phyloP scores from a whole-genome alignment of 2,329 filamentous ascomycete species.

The Aspergillus ochraceoroseus region DNA sequence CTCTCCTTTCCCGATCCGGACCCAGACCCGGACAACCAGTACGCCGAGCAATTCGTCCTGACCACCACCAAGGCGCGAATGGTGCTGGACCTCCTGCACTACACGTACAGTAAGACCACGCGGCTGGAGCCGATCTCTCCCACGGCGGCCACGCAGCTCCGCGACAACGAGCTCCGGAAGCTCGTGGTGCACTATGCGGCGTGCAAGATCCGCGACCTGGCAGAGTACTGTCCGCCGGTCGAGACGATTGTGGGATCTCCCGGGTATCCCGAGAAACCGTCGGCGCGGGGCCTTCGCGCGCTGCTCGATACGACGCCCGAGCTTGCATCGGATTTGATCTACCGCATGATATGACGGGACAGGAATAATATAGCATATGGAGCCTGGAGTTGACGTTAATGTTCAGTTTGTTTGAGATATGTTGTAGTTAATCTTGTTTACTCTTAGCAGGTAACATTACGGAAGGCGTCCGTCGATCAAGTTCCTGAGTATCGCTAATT shows the following conservation, averaged over 20 bases:
- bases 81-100: conserved; percentile 39
- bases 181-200: conserved; percentile 41
- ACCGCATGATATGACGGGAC: conserved; percentile 39
- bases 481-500: too few relatives aligned
- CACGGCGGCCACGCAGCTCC: conserved; percentile 33
- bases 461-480: too few relatives aligned
- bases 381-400: too few relatives aligned
- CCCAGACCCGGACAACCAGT: conserved; percentile 16
- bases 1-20: conserved; percentile 28
- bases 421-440: too few relatives aligned
- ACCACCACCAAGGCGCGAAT: conserved; percentile 31
- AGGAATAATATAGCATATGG: too few relatives aligned
- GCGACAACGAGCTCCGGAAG: conserved; percentile 40
- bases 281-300: conserved; percentile 32
- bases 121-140: conserved; percentile 39
- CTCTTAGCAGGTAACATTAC: too few relatives aligned
- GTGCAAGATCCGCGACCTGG: conserved; percentile 39
- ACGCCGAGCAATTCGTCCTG: conserved; percentile 22
- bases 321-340: conserved; percentile 42
- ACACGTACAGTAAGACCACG: conserved; percentile 39
- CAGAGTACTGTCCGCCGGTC: conserved; percentile 30
- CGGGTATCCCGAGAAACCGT: conserved; percentile 23
- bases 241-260: conserved; percentile 26
- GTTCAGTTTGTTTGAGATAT: too few relatives aligned
- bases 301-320: conserved; percentile 38